A percentile compares a stretch with the other conserved stretches of the same genome.
Evolutionary conservation across 2,329 filamentous ascomycete genomes (phyloP).

Genomic region (Tolypocladium sp.): DNA sequence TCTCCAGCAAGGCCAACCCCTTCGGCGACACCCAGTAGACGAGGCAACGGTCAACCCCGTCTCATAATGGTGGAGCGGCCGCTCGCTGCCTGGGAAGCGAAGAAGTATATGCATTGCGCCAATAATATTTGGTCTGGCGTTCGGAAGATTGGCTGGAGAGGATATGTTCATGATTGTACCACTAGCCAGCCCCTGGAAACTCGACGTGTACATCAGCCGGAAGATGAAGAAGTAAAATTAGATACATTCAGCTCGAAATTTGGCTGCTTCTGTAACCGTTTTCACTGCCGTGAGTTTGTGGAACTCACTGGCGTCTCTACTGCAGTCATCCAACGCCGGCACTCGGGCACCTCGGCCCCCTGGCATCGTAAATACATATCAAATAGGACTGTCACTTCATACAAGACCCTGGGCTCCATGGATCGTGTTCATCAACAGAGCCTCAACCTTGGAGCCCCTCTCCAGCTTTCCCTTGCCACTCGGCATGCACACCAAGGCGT

Average conservation of each 20-base stretch:
- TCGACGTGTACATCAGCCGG: constrained; percentile 23
- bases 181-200: constrained; percentile 18
- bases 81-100: background rate
- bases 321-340: background rate
- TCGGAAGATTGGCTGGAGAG: constrained; percentile 27
- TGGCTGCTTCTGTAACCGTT: too few species aligned
- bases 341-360: background rate
- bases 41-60: background rate
- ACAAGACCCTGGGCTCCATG: constrained; percentile 8
- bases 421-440: constrained; percentile 62
- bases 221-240: constrained; percentile 2
- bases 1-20: constrained; percentile 66
- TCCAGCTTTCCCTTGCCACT: constrained; percentile 52
- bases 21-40: constrained; percentile 9
- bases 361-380: background rate
- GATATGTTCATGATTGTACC: constrained; percentile 23
- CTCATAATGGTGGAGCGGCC: background rate
- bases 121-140: constrained; percentile 29
- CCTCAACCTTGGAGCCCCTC: constrained; percentile 65
- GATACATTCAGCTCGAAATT: background rate
- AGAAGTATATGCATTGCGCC: constrained; percentile 22
- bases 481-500: constrained; percentile 73
- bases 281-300: background rate
- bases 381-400: background rate
- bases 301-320: background rate